phyloP scores from a whole-genome alignment of 1,284 basidiomycete species.

The Ceratobasidium sp. region DNA sequence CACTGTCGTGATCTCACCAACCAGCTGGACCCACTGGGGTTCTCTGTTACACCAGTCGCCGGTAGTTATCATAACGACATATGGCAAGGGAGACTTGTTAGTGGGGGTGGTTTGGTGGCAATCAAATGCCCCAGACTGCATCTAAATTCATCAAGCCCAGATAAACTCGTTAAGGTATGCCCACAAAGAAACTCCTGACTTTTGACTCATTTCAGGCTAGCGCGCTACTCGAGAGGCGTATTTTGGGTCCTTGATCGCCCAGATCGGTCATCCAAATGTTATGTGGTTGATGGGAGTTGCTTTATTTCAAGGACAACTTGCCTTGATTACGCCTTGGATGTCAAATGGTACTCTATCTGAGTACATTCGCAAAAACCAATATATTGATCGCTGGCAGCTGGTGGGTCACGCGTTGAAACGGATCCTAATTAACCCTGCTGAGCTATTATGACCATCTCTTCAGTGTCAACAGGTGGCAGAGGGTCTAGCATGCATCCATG shows the following conservation, averaged over 20 bases:
- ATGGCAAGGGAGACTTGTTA: background rate
- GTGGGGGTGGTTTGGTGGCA: background rate
- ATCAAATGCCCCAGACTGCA: background rate
- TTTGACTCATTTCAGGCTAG: background rate
- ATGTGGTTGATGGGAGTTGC: slow-evolving; percentile 1
- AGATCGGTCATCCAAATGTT: background rate
- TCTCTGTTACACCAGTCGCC: background rate
- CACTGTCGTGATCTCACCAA: background rate
- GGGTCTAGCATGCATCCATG: slow-evolving; percentile 10
- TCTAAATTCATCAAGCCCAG: background rate
- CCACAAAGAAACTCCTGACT: background rate
- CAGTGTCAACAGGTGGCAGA: slow-evolving; percentile 5
- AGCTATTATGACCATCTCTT: background rate
- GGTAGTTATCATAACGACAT: background rate
- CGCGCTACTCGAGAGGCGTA: slow-evolving; percentile 7
- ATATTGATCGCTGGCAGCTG: slow-evolving; percentile 6
- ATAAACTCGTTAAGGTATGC: background rate
- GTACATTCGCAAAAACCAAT: background rate
- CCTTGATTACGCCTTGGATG: slow-evolving; percentile 14
- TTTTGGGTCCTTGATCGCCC: background rate
- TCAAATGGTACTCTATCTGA: slow-evolving; percentile 1
- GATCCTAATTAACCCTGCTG: background rate
- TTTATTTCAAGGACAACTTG: slow-evolving; percentile 2
- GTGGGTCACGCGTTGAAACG: background rate
- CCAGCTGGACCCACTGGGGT: background rate